Percentiles rank a stretch among this genome's conserved stretches.
phyloP scores from a whole-genome alignment of 1,139 yeast species.

The Maudiozyma humilis region DNA sequence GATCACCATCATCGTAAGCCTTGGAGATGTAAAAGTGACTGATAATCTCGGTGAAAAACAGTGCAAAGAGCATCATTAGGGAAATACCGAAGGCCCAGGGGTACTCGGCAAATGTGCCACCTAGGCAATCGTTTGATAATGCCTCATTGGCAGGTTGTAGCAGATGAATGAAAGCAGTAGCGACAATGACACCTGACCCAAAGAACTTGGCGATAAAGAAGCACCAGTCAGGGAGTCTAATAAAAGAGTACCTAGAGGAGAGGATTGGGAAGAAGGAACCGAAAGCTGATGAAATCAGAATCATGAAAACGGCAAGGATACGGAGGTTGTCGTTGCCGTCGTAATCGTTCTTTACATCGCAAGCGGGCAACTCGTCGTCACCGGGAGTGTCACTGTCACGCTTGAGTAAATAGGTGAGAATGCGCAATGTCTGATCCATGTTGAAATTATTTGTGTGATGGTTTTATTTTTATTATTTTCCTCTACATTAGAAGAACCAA shows the following conservation, averaged over 20 bases:
- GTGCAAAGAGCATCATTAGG: constrained; percentile 42
- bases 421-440: not conserved
- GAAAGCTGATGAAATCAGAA: constrained; percentile 46
- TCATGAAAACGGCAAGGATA: constrained; percentile 53
- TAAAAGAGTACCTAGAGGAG: constrained; percentile 46
- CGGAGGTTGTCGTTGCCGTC: constrained; percentile 42
- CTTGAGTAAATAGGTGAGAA: not conserved
- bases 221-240: constrained; percentile 48
- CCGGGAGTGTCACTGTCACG: not conserved
- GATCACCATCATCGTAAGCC: constrained; percentile 7
- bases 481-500: too few relatives aligned
- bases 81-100: constrained; percentile 63
- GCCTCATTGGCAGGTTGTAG: constrained; percentile 65
- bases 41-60: constrained; percentile 49
- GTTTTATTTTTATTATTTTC: too few relatives aligned
- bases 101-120: constrained; percentile 45
- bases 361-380: constrained; percentile 7
- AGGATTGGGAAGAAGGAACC: constrained; percentile 56
- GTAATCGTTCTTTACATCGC: constrained; percentile 28
- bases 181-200: constrained; percentile 87
- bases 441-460: not conserved
- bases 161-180: constrained; percentile 80
- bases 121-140: constrained; percentile 45
- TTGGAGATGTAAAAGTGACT: constrained; percentile 39
- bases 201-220: constrained; percentile 67